Evolutionary conservation across 73 alveolate species (phyloP).

Genomic region (Paramecium caudatum): DNA sequence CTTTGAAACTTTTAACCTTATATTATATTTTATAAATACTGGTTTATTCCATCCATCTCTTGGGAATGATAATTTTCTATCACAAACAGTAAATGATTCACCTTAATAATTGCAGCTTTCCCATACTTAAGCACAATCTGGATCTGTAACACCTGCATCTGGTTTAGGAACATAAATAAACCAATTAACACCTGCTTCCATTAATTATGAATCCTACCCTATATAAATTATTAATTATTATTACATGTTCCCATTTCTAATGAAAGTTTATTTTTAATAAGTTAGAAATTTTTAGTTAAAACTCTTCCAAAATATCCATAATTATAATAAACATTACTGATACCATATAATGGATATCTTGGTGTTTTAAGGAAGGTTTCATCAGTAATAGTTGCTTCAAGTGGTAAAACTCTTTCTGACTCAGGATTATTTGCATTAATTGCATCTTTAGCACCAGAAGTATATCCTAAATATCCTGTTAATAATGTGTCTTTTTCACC

Average conservation of each 20-base stretch:
- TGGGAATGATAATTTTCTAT: constrained; percentile 62
- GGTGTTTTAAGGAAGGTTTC: not conserved
- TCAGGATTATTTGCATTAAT: not conserved
- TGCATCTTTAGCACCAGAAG: not conserved
- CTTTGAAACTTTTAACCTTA: constrained; percentile 70
- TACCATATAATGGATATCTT: constrained; percentile 48
- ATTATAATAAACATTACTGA: constrained; percentile 1
- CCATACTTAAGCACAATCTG: constrained; percentile 52
- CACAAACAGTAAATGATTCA: constrained; percentile 55
- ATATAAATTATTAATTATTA: not conserved
- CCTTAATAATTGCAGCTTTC: constrained; percentile 64
- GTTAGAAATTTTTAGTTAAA: constrained; percentile 5
- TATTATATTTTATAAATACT: not conserved
- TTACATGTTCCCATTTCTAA: constrained; percentile 59
- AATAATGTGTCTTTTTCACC: constrained; percentile 26
- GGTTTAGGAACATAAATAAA: constrained; percentile 48
- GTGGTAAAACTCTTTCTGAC: constrained; percentile 11
- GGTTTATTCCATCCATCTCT: constrained; percentile 71
- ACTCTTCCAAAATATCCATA: not conserved
- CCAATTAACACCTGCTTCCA: not conserved
- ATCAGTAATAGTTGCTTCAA: constrained; percentile 1
- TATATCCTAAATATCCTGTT: not conserved
- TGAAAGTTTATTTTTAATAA: not conserved
- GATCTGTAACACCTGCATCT: not conserved
- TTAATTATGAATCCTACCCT: constrained; percentile 53